A percentile compares a stretch with the other conserved stretches of the same genome.
These are phyloP conservation scores for Ploettnerulaceae sp. DNA, from an alignment of 2,329 filamentous ascomycete species.

Conservation along the genomic window DNA sequence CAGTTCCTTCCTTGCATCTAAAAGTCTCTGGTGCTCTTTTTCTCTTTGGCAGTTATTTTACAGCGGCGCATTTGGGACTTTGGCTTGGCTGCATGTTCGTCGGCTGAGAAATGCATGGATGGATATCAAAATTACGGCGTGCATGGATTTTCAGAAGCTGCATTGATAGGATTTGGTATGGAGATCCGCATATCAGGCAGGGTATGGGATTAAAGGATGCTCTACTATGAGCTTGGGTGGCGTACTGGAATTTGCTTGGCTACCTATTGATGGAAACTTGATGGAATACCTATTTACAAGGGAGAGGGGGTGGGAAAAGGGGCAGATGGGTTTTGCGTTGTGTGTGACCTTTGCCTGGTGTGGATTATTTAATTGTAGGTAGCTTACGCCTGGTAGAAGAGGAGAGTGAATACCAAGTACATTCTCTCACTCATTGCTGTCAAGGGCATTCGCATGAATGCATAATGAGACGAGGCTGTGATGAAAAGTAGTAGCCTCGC, in stretches of 20 bases:
- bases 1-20: conserved; percentile 45
- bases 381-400: background rate
- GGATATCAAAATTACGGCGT: background rate
- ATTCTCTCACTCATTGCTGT: no score
- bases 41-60: conserved; percentile 6
- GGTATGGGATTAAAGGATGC: conserved; percentile 9
- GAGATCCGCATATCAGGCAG: background rate
- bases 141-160: background rate
- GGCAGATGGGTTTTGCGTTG: background rate
- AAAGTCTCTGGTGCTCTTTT: conserved; percentile 14
- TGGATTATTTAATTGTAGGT: conserved; percentile 18
- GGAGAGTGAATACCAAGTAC: conserved; percentile 5
- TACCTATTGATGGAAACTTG: background rate
- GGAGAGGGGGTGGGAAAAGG: background rate
- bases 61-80: conserved; percentile 8
- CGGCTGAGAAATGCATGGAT: conserved; percentile 2
- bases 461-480: no score
- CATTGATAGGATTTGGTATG: conserved; percentile 2
- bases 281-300: background rate
- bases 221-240: conserved; percentile 18
- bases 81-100: conserved; percentile 2
- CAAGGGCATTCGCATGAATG: background rate
- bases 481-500: conserved; percentile 3
- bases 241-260: conserved; percentile 19
- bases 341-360: conserved; percentile 13